Evolutionary conservation across 78 protist genomes (phyloP), one percentile per base, ranked within the genome.

Genomic region (Dictyostelium citrinum): DNA sequence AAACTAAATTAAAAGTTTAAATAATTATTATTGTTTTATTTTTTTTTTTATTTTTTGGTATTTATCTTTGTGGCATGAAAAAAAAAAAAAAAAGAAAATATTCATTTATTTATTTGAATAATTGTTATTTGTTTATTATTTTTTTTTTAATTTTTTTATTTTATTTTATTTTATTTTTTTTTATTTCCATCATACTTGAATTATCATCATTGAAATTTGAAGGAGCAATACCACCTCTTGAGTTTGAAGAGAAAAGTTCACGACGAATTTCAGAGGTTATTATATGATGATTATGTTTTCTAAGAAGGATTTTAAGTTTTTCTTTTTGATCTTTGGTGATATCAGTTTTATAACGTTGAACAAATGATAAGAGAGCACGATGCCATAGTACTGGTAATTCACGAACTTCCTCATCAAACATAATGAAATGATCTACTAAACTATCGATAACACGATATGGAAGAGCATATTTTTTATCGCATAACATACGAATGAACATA

Each of bases 321-420:
- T 93, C 94, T 74, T 81, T 79, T 96, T 98, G 99, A 60, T 97
- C 98, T 33, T 67, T n/a, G 0, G 97, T 67, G 5, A 98, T 71
- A 82, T 98, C 97, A 39, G 79, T 78, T 84, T 97, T 97, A 93
- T 96, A 98, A 82, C 98, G 82, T 88, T 97, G 98, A 20, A 67
- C 98, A 45, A 98, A 97, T 9, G 88, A 72, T 27, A 98, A 95
- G 76, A 98, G 90, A 35, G 96, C 46, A 86, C 90, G 97, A 81
- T 97, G 99, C 99, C 99, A 99, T 22, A 98, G 49, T 43, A 99
- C 98, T 1, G 99, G 99, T 17, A 97, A 85, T 83, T 58, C 80
- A n/a, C 88, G 39, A 17, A 2, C n/a, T 35, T 83, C 97, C 1
- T 82, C 68, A 8, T 2, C 17, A 68, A 92, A 84, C 16, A 22